phyloP scores from a whole-genome alignment of 2,329 filamentous ascomycete species.

The Aspergillus bombycis region DNA sequence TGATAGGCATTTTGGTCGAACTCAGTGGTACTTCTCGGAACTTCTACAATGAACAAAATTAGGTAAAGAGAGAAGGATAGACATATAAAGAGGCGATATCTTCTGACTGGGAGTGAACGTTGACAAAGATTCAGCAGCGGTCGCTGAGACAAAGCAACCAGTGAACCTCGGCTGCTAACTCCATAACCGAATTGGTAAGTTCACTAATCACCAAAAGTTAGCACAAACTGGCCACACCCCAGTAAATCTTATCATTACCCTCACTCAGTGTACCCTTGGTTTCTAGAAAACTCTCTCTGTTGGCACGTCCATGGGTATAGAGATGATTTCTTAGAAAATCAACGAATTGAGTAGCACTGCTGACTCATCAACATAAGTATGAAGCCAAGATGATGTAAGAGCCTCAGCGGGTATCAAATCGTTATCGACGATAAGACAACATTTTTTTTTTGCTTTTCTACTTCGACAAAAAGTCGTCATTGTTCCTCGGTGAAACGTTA shows the following conservation, averaged over 20 bases:
- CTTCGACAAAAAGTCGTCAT: neutral
- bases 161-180: slow-evolving; percentile 6
- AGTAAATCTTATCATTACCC: neutral
- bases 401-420: neutral
- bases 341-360: neutral
- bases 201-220: neutral
- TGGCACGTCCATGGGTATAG: too few species aligned
- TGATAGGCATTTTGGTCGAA: slow-evolving; percentile 24
- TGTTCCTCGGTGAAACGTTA: neutral
- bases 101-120: neutral
- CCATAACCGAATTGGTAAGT: slow-evolving; percentile 5
- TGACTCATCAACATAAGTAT: neutral
- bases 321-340: neutral
- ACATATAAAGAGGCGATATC: neutral
- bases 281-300: neutral
- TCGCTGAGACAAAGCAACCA: neutral
- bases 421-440: neutral
- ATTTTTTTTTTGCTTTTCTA: neutral
- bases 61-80: neutral
- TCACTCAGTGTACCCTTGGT: neutral
- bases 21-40: neutral
- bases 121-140: neutral
- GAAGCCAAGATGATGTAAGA: neutral
- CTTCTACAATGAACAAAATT: neutral
- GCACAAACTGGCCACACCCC: neutral